These are phyloP conservation scores for Dendryphion nanum DNA, from an alignment of 2,329 filamentous ascomycete genomes.

Conservation along the genomic window DNA sequence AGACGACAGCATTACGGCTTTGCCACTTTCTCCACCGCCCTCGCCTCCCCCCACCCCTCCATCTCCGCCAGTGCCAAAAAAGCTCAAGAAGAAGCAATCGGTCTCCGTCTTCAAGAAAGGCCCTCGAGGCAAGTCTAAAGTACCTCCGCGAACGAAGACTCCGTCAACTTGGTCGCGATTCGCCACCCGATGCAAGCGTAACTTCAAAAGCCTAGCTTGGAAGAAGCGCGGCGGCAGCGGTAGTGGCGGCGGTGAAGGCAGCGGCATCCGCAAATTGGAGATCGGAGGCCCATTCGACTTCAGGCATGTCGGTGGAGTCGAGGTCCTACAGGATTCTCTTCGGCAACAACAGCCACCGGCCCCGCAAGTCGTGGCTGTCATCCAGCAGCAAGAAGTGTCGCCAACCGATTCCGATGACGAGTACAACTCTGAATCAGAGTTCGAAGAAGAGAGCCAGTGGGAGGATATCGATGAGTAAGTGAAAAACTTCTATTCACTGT, in stretches of 20 bases:
- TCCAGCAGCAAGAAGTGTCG: too few species aligned
- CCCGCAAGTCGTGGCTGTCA: too few species aligned
- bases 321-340: not conserved
- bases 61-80: not conserved
- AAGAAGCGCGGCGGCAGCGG: too few species aligned
- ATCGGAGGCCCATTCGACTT: constrained; percentile 8
- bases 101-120: not conserved
- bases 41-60: not conserved
- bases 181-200: constrained; percentile 4
- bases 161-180: constrained; percentile 5
- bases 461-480: constrained; percentile 3
- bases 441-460: constrained; percentile 3
- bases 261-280: not conserved
- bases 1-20: not conserved
- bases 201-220: constrained; percentile 1
- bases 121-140: not conserved
- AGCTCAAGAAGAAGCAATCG: not conserved
- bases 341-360: too few species aligned
- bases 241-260: not conserved
- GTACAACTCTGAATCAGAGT: not conserved
- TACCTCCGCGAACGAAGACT: not conserved
- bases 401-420: not conserved
- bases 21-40: not conserved
- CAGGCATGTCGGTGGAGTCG: constrained; percentile 4
- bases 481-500: too few species aligned